Conservation (phyloP, 2,329 filamentous ascomycete genomes). For the Pestalotiopsis sp. region DNA sequence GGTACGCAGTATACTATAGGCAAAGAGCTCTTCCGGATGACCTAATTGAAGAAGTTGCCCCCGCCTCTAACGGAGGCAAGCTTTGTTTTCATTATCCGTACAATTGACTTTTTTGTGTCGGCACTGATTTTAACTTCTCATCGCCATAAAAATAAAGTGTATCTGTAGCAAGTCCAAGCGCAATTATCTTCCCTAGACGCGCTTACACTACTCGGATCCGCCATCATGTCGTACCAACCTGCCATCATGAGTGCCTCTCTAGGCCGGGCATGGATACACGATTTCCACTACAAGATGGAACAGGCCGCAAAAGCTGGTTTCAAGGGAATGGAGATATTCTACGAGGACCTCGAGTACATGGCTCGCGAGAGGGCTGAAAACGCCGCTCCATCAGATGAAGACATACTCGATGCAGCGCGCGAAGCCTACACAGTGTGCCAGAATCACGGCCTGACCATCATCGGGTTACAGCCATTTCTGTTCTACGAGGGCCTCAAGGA, state of each 20-base stretch:
- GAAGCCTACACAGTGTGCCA: conserved; percentile 59
- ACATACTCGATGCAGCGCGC: conserved; percentile 58
- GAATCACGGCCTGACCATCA: conserved; percentile 55
- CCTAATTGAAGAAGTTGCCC: neutral
- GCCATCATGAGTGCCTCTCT: conserved; percentile 7
- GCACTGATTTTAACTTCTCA: neutral
- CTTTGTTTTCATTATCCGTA: neutral
- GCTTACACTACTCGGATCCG: neutral
- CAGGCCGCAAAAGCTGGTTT: conserved; percentile 50
- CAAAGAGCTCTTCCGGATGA: neutral
- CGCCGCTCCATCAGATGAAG: conserved; percentile 40
- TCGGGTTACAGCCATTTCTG: conserved; percentile 76
- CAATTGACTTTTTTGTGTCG: neutral
- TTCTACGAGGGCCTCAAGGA: conserved; percentile 76
- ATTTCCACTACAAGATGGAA: conserved; percentile 3
- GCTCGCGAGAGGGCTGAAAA: conserved; percentile 42
- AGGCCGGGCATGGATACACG: conserved; percentile 4
- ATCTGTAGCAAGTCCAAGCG: too few relatives aligned
- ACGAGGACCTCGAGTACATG: conserved; percentile 71
- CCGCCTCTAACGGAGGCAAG: neutral
- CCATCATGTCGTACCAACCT: neutral
- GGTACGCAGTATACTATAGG: neutral
- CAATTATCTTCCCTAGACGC: neutral
- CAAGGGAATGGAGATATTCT: conserved; percentile 74
- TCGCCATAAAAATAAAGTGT: too few relatives aligned